phyloP scores from a whole-genome alignment of 768 basidiomycete species.

The Calocybe cyanea region DNA sequence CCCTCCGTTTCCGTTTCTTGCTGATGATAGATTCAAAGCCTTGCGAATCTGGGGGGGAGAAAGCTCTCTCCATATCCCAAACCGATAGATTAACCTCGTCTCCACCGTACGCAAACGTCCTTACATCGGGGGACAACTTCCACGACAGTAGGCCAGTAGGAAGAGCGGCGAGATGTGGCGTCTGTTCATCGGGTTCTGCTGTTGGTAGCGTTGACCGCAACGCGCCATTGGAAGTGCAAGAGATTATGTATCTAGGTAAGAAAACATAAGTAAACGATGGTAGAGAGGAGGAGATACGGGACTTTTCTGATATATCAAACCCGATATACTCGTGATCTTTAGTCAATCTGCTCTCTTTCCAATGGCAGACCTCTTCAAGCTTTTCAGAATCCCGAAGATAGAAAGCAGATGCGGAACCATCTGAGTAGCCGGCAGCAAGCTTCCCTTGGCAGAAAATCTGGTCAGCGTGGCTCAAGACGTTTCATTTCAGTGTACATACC shows the following conservation, averaged over 20 bases:
- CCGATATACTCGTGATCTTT: constrained; percentile 58
- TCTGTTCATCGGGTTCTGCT: constrained; percentile 16
- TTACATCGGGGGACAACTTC: constrained; percentile 48
- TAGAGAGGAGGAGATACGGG: constrained; percentile 16
- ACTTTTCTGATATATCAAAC: constrained; percentile 49
- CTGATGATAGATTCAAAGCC: constrained; percentile 17
- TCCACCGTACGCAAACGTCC: constrained; percentile 76
- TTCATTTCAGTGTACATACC: constrained; percentile 28
- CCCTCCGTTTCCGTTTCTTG: constrained; percentile 61
- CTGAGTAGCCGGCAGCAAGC: constrained; percentile 17
- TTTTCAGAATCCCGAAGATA: constrained; percentile 37
- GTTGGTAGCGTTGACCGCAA: constrained; percentile 45
- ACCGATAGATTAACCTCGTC: constrained; percentile 83
- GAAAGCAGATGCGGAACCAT: constrained; percentile 50
- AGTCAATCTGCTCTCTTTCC: constrained; percentile 64
- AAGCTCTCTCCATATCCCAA: constrained; percentile 67
- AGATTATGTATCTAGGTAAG: constrained; percentile 44
- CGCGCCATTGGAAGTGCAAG: constrained; percentile 77
- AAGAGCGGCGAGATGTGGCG: constrained; percentile 37
- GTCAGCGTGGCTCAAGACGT: background rate
- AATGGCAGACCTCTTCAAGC: constrained; percentile 40
- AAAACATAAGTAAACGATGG: background rate
- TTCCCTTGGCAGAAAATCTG: background rate
- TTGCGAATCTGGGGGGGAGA: constrained; percentile 26
- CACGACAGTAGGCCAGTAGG: constrained; percentile 71